A percentile compares a stretch with the other conserved stretches of the same genome.
These are phyloP conservation scores for Hyphodiscus hymeniophilus DNA, from an alignment of 495 filamentous ascomycete genomes.

Conservation along the genomic window DNA sequence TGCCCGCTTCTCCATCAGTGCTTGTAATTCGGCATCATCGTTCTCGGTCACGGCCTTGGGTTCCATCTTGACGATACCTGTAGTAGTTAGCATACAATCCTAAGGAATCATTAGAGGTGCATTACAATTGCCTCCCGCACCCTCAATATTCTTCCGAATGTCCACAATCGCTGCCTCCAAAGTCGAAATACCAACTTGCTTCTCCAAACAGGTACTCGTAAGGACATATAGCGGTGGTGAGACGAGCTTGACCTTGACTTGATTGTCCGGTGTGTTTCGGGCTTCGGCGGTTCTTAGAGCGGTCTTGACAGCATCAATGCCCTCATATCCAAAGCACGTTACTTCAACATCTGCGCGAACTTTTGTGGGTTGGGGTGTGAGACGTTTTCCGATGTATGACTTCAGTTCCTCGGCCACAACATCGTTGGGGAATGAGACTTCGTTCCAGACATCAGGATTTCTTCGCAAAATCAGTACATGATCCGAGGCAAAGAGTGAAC, in stretches of 20 bases:
- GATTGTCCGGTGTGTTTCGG: slow-evolving; percentile 76
- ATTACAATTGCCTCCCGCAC: slow-evolving; percentile 61
- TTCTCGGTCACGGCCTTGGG: slow-evolving; percentile 98
- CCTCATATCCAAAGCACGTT: slow-evolving; percentile 96
- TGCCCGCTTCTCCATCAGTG: slow-evolving; percentile 98
- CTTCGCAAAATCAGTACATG: slow-evolving; percentile 32
- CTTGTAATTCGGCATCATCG: slow-evolving; percentile 92
- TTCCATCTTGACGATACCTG: slow-evolving; percentile 75
- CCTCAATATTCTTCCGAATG: slow-evolving; percentile 68
- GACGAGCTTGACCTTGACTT: slow-evolving; percentile 95
- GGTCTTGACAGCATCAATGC: slow-evolving; percentile 94
- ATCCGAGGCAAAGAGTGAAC: not conserved
- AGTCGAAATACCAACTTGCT: slow-evolving; percentile 70
- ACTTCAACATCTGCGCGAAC: slow-evolving; percentile 97
- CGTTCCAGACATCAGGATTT: slow-evolving; percentile 93
- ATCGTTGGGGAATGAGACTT: slow-evolving; percentile 78
- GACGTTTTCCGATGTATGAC: slow-evolving; percentile 88
- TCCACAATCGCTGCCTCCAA: slow-evolving; percentile 82
- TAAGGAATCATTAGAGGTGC: too few species aligned
- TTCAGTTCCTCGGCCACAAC: slow-evolving; percentile 80
- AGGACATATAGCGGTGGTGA: slow-evolving; percentile 91
- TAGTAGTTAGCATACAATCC: too few species aligned
- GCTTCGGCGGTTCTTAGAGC: slow-evolving; percentile 82
- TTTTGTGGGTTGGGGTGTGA: slow-evolving; percentile 95
- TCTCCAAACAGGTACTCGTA: slow-evolving; percentile 90